phyloP scores from a whole-genome alignment of 805 yeast genomes.

The Wickerhamomyces pijperi region DNA sequence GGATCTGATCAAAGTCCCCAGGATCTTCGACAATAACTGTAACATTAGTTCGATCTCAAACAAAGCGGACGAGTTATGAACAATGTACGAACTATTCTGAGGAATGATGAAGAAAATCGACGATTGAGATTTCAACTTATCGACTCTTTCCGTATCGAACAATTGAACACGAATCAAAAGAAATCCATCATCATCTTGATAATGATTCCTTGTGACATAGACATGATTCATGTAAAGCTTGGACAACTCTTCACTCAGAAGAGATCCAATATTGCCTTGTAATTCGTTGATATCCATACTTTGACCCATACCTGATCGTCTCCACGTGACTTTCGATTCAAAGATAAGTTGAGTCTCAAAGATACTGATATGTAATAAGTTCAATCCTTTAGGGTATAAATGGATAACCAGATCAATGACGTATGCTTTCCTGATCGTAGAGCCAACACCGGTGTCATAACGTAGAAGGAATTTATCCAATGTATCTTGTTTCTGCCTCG shows the following conservation, averaged over 20 bases:
- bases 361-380: conserved; percentile 57
- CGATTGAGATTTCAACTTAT: conserved; percentile 35
- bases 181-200: background rate
- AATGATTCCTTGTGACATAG: background rate
- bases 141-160: conserved; percentile 12
- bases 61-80: conserved; percentile 31
- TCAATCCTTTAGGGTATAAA: conserved; percentile 45
- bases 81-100: conserved; percentile 16
- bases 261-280: conserved; percentile 20
- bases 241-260: conserved; percentile 28
- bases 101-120: conserved; percentile 49
- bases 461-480: background rate
- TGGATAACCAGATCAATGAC: conserved; percentile 16
- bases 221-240: conserved; percentile 37
- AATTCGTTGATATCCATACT: conserved; percentile 16
- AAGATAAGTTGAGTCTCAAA: conserved; percentile 61
- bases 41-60: conserved; percentile 54
- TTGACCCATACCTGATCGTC: conserved; percentile 13
- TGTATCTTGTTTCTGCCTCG: background rate
- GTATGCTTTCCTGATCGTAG: background rate
- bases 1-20: conserved; percentile 29
- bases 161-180: background rate
- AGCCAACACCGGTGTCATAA: background rate
- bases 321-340: conserved; percentile 35
- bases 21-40: conserved; percentile 31